These are phyloP conservation scores for Arabidopsis hybrid DNA, from an alignment of 441 rosid species.

Conservation along the genomic window DNA sequence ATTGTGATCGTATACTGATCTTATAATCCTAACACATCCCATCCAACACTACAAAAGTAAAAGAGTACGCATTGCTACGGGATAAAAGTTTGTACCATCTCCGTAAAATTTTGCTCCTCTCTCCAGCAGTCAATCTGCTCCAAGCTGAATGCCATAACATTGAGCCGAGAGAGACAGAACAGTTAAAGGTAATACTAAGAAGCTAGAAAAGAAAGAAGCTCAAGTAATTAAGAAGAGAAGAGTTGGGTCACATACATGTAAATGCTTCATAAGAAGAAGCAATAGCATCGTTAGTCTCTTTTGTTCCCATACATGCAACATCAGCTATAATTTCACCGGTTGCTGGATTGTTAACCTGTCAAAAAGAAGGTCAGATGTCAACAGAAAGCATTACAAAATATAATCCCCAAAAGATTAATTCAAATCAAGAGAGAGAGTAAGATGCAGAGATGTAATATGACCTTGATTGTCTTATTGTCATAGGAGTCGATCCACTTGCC, in stretches of 20 bases:
- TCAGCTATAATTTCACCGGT: constrained; percentile 80
- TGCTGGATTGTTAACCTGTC: constrained; percentile 90
- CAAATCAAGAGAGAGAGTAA: background rate
- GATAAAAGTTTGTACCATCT: constrained; percentile 64
- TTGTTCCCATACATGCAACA: constrained; percentile 83
- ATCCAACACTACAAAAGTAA: constrained; percentile 19
- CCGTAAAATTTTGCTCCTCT: constrained; percentile 80
- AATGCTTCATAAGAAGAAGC: constrained; percentile 83
- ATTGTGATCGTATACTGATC: background rate
- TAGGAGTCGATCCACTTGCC: constrained; percentile 87
- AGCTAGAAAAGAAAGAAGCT: constrained; percentile 9
- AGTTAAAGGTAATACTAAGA: background rate
- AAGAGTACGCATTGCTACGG: constrained; percentile 8
- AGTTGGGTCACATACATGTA: constrained; percentile 73
- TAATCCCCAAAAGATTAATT: background rate
- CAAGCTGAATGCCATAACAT: constrained; percentile 62
- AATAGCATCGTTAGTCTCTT: constrained; percentile 90
- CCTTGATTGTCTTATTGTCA: constrained; percentile 80
- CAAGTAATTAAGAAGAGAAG: constrained; percentile 21
- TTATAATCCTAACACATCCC: constrained; percentile 1
- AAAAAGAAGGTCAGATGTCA: constrained; percentile 21
- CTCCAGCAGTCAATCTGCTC: constrained; percentile 86
- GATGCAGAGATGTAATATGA: constrained; percentile 36
- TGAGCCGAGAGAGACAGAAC: constrained; percentile 1
- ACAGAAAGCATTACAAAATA: constrained; percentile 8